phyloP scores from a whole-genome alignment of 2,329 filamentous ascomycete species.

The Alternaria rosae region DNA sequence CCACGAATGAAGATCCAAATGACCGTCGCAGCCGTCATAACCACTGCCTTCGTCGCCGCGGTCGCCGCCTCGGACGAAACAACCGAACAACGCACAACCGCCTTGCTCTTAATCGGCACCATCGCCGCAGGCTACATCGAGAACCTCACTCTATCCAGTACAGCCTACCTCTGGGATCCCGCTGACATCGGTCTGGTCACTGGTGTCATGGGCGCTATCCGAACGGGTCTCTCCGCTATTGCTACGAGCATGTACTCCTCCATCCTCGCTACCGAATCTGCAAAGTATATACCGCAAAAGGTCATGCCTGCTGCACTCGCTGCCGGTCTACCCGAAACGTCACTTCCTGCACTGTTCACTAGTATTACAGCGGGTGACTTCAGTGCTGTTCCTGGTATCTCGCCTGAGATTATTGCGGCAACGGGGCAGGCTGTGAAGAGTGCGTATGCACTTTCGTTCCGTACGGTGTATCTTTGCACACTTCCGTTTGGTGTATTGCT shows the following conservation, averaged over 20 bases:
- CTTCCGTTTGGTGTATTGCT: constrained; percentile 47
- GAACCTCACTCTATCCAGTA: constrained; percentile 38
- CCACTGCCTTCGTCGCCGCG: constrained; percentile 37
- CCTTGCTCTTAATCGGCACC: constrained; percentile 34
- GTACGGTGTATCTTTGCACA: constrained; percentile 55
- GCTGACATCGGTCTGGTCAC: constrained; percentile 43
- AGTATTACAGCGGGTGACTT: constrained; percentile 35
- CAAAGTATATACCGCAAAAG: constrained; percentile 37
- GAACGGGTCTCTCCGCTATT: constrained; percentile 34
- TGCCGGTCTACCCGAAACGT: constrained; percentile 34
- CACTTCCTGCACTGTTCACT: constrained; percentile 30
- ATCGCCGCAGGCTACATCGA: constrained; percentile 42
- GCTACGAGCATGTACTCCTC: constrained; percentile 42
- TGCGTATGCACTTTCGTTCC: constrained; percentile 56
- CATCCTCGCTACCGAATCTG: constrained; percentile 38
- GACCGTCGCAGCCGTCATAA: constrained; percentile 33
- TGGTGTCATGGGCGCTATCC: constrained; percentile 41
- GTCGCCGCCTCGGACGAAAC: constrained; percentile 27
- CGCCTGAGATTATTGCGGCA: constrained; percentile 32
- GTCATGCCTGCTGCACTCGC: constrained; percentile 33
- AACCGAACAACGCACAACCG: constrained; percentile 29
- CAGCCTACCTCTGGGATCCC: constrained; percentile 41
- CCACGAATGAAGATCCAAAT: constrained; percentile 45
- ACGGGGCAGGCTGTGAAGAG: constrained; percentile 48
- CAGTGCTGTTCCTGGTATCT: constrained; percentile 35